A percentile compares a stretch with the other conserved stretches of the same genome.
These are phyloP conservation scores for Gremmenia infestans DNA, from an alignment of 2,329 filamentous ascomycete genomes.

Conservation along the genomic window DNA sequence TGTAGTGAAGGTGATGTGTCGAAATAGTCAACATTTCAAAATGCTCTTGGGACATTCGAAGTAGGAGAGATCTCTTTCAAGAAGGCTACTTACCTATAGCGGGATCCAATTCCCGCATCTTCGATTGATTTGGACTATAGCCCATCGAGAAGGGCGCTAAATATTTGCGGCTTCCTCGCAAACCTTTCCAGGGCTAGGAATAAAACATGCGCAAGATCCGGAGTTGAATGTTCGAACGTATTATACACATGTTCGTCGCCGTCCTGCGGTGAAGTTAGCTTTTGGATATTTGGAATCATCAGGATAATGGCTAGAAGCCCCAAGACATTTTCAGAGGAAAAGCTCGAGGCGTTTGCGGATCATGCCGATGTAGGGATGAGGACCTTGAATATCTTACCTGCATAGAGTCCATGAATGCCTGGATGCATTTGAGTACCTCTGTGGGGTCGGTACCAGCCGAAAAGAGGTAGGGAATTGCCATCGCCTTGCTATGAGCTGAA, in stretches of 20 bases:
- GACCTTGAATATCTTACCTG: constrained; percentile 25
- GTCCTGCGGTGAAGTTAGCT: constrained; percentile 14
- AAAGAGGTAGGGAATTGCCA: constrained; percentile 54
- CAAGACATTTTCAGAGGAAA: no score
- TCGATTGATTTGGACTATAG: constrained; percentile 39
- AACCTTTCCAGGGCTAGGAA: constrained; percentile 50
- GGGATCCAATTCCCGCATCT: background rate
- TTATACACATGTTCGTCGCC: constrained; percentile 41
- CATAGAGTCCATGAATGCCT: constrained; percentile 51
- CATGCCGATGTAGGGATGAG: no score
- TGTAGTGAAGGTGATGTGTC: no score
- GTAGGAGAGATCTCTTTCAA: no score
- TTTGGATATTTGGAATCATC: no score
- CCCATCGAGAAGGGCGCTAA: constrained; percentile 51
- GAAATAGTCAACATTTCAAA: no score
- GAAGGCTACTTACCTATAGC: no score
- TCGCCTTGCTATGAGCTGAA: constrained; percentile 44
- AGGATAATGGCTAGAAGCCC: no score
- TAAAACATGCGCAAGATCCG: constrained; percentile 41
- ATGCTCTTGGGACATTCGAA: no score
- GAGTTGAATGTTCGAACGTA: constrained; percentile 44
- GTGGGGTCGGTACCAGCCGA: constrained; percentile 40
- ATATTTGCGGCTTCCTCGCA: constrained; percentile 47
- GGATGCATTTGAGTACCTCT: constrained; percentile 45
- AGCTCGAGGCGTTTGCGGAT: no score